phyloP scores from a whole-genome alignment of 2,329 filamentous ascomycete genomes.

The Colletotrichum gigasporum region DNA sequence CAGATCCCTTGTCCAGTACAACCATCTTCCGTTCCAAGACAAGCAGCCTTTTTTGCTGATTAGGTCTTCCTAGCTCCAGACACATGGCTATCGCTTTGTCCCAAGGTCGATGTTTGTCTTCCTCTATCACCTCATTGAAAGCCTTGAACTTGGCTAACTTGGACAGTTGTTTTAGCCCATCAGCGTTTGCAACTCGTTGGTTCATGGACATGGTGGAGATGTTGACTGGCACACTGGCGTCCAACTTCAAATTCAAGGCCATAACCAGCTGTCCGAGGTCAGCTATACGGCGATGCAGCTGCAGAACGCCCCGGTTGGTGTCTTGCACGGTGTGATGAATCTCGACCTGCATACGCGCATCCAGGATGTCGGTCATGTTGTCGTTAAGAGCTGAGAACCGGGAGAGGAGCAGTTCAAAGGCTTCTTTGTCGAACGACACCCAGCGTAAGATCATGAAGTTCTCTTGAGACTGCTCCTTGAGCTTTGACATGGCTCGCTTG shows the following conservation, averaged over 20 bases:
- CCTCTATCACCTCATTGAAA: slow-evolving; percentile 57
- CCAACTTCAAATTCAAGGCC: slow-evolving; percentile 54
- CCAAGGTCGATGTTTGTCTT: slow-evolving; percentile 31
- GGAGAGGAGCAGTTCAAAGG: slow-evolving; percentile 54
- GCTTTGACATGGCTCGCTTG: slow-evolving; percentile 51
- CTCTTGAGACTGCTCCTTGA: slow-evolving; percentile 48
- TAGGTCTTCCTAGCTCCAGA: slow-evolving; percentile 49
- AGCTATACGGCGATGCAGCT: slow-evolving; percentile 56
- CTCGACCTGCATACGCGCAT: slow-evolving; percentile 56
- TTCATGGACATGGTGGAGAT: slow-evolving; percentile 43
- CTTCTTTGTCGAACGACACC: slow-evolving; percentile 56
- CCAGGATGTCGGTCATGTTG: slow-evolving; percentile 57
- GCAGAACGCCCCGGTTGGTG: slow-evolving; percentile 56
- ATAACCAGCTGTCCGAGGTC: slow-evolving; percentile 56
- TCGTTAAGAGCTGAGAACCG: slow-evolving; percentile 57
- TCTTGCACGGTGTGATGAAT: slow-evolving; percentile 58
- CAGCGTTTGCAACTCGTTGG: slow-evolving; percentile 49
- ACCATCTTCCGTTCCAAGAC: slow-evolving; percentile 46
- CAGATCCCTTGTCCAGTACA: slow-evolving; percentile 42
- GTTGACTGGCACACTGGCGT: slow-evolving; percentile 36
- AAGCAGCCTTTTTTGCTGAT: slow-evolving; percentile 43
- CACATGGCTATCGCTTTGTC: slow-evolving; percentile 49
- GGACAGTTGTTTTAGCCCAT: slow-evolving; percentile 50
- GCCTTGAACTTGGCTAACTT: slow-evolving; percentile 61
- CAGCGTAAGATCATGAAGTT: slow-evolving; percentile 49